Evolutionary conservation across 768 basidiomycete genomes (phyloP), one percentile per base, ranked within the genome.

Genomic region (Chalciporus piperatus): DNA sequence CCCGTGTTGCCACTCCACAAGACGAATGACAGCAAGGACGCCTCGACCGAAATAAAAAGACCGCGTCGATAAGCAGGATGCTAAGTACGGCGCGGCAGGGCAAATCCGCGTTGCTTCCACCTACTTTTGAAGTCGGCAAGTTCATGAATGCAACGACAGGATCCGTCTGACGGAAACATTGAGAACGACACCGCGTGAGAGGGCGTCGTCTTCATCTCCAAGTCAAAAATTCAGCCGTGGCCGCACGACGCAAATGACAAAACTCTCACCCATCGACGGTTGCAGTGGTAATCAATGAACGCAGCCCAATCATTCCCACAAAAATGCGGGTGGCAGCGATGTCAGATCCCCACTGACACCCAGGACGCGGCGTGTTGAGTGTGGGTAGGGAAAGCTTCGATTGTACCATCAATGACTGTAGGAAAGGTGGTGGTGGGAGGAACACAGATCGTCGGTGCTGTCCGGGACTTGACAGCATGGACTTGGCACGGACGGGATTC

Each of bases 251-350:
- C 37, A 27, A 3, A 23, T 10, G 20, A 40, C 33, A 37, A 32
- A 5, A 3, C 19, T 55, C 53, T 33, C 41, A 48, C 47, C 52
- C 32, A 33, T 33, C n/a, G 38, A 37, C 45, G 35, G 30, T 25
- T 41, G 41, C 37, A 51, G 14, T 54, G 37, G 44, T 39, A 16
- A 12, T 45, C 19, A 10, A 16, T 32, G 23, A 32, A 44, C 30
- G 25, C 13, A 2, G 32, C 23, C 37, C 30, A 14, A 45, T 37
- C 20, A 22, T 44, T 55, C 51, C 51, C 50, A 56, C 45, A 41
- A 22, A 45, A 23, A 3, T n/a, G 9, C 32, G 23, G 13, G 28
- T 19, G 14, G 19, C 30, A 14, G 28, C 30, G 30, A 45, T 45
- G 17, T 7, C 30, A 13, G 8, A 33, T 45, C 16, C 6, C 11